Conservation (phyloP, 1,139 yeast genomes). For the Candida smagusa region DNA sequence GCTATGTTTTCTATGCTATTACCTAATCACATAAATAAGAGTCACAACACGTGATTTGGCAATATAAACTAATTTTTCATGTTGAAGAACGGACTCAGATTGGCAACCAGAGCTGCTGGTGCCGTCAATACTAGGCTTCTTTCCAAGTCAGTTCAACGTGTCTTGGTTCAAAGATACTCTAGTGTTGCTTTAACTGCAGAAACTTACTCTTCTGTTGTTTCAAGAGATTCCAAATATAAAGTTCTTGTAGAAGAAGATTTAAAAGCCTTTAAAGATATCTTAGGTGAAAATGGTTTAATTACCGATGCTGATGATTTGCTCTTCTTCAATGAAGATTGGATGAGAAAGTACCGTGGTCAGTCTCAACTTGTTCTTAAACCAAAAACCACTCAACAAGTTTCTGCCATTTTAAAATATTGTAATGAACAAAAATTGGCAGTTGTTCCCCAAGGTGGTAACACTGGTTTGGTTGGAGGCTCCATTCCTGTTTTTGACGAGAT, state of each 20-base stretch:
- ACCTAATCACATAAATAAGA: too few relatives aligned
- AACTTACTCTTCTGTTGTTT: conserved; percentile 52
- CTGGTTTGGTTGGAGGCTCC: conserved; percentile 95
- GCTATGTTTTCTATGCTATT: too few relatives aligned
- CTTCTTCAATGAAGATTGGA: conserved; percentile 89
- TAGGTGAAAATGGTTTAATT: conserved; percentile 44
- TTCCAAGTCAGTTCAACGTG: background rate
- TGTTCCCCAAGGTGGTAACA: conserved; percentile 97
- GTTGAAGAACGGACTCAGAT: conserved; percentile 5
- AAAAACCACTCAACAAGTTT: conserved; percentile 73
- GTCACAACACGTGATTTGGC: too few relatives aligned
- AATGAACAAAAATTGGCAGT: conserved; percentile 76
- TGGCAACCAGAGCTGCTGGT: conserved; percentile 4
- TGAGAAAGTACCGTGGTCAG: conserved; percentile 91
- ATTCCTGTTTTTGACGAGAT: conserved; percentile 92
- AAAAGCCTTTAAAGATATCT: conserved; percentile 55
- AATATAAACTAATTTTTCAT: background rate
- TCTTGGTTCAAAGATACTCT: conserved; percentile 16
- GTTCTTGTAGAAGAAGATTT: conserved; percentile 56
- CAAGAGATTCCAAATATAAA: conserved; percentile 44
- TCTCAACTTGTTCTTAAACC: conserved; percentile 83
- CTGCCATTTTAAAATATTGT: conserved; percentile 76
- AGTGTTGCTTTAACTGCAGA: conserved; percentile 61
- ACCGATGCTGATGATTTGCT: conserved; percentile 62
- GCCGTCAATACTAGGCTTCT: background rate